phyloP scores from a whole-genome alignment of 768 basidiomycete genomes.

The Psilocybe cyanescens region DNA sequence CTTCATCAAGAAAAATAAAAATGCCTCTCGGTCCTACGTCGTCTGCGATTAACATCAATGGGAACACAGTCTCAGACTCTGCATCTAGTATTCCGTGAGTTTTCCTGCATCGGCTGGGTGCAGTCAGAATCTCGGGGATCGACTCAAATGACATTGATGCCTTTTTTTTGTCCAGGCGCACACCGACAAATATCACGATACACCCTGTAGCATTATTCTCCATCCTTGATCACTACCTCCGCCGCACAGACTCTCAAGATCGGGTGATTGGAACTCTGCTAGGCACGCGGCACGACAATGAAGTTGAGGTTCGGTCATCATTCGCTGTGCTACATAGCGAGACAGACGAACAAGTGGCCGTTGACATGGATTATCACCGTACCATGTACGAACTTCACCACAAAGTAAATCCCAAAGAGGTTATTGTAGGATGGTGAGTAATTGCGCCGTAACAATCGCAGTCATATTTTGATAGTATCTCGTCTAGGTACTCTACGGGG shows the following conservation, averaged over 20 bases:
- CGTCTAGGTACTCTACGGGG: slow-evolving; percentile 86
- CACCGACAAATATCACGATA: slow-evolving; percentile 76
- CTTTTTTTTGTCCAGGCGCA: slow-evolving; percentile 49
- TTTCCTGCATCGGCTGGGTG: neutral
- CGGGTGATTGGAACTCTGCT: slow-evolving; percentile 96
- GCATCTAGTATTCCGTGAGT: slow-evolving; percentile 43
- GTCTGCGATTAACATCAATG: slow-evolving; percentile 54
- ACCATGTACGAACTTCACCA: slow-evolving; percentile 91
- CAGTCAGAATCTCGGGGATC: neutral
- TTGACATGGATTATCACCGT: slow-evolving; percentile 96
- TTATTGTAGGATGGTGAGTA: slow-evolving; percentile 92
- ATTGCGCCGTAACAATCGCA: slow-evolving; percentile 1
- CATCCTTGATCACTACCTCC: slow-evolving; percentile 96
- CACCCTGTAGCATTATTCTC: slow-evolving; percentile 94
- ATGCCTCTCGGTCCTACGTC: slow-evolving; percentile 56
- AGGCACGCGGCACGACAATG: slow-evolving; percentile 70
- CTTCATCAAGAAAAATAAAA: slow-evolving; percentile 27
- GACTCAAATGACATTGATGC: neutral
- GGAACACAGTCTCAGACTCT: slow-evolving; percentile 32
- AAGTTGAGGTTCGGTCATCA: slow-evolving; percentile 79
- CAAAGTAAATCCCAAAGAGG: slow-evolving; percentile 83
- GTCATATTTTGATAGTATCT: slow-evolving; percentile 1
- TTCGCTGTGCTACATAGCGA: slow-evolving; percentile 95
- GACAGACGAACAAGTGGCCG: slow-evolving; percentile 90
- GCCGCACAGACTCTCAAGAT: slow-evolving; percentile 78